Evolutionary conservation across 1,284 basidiomycete genomes (phyloP).

Genomic region (Cryptococcus neoformans): DNA sequence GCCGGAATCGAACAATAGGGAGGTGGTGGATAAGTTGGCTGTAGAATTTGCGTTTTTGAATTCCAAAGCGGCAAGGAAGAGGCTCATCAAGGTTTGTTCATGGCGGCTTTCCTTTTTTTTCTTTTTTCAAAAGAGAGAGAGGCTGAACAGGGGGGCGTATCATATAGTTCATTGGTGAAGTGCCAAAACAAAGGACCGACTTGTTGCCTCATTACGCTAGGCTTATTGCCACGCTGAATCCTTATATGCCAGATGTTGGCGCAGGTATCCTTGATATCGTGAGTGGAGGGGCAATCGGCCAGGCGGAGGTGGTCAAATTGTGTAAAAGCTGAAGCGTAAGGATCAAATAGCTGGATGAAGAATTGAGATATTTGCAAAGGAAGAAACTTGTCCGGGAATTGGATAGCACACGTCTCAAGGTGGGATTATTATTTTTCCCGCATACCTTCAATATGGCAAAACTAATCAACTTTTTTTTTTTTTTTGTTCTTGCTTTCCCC

Average conservation of each 20-base stretch:
- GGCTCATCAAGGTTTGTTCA: conserved; percentile 70
- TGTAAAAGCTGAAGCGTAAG: neutral
- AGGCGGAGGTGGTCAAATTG: neutral
- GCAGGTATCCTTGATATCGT: conserved; percentile 74
- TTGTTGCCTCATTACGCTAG: conserved; percentile 91
- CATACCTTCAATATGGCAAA: too few relatives aligned
- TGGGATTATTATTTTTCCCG: conserved; percentile 34
- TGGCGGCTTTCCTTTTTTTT: neutral
- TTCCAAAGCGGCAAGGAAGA: conserved; percentile 88
- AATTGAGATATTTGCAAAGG: conserved; percentile 92
- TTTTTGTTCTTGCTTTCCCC: too few relatives aligned
- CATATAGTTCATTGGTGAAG: conserved; percentile 71
- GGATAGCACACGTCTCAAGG: conserved; percentile 78
- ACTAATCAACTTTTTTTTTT: too few relatives aligned
- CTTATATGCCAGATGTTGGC: conserved; percentile 92
- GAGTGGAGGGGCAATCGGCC: conserved; percentile 34
- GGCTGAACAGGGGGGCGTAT: neutral
- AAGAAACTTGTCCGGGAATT: conserved; percentile 91
- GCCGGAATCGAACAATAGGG: conserved; percentile 89
- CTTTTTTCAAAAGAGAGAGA: neutral
- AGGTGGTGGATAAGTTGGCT: conserved; percentile 87
- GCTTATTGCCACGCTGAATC: conserved; percentile 79
- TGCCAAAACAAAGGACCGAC: conserved; percentile 86
- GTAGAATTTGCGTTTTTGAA: conserved; percentile 96
- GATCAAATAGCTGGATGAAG: conserved; percentile 80